A percentile compares a stretch with the other conserved stretches of the same genome.
Conservation (phyloP, 179 eudicot species). For the Pouteria campechiana region DNA sequence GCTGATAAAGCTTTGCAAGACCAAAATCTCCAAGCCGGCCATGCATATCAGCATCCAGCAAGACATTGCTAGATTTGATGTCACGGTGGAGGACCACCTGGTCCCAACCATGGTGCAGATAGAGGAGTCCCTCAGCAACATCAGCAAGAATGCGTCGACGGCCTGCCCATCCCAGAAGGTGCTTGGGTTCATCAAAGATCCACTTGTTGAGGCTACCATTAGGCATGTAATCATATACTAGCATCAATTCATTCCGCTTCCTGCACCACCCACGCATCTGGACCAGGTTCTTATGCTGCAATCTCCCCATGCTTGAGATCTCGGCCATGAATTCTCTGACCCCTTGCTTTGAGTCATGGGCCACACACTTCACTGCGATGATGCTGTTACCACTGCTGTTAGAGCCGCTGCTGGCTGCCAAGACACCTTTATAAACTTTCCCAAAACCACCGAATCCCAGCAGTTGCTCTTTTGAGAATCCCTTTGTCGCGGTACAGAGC, state of each 20-base stretch:
- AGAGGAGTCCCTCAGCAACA: slow-evolving; percentile 44
- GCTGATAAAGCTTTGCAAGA: slow-evolving; percentile 37
- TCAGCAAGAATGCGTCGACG: slow-evolving; percentile 24
- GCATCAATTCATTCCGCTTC: slow-evolving; percentile 35
- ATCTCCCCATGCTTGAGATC: slow-evolving; percentile 40
- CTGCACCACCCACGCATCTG: slow-evolving; percentile 52
- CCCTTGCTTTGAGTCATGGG: slow-evolving; percentile 48
- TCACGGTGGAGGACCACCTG: slow-evolving; percentile 42
- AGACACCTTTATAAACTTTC: slow-evolving; percentile 23
- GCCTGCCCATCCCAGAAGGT: slow-evolving; percentile 22
- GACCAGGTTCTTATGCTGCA: slow-evolving; percentile 46
- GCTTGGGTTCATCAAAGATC: slow-evolving; percentile 35
- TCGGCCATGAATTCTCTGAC: slow-evolving; percentile 52
- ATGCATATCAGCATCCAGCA: slow-evolving; percentile 30
- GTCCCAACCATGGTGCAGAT: slow-evolving; percentile 47
- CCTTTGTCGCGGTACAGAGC: slow-evolving; percentile 22
- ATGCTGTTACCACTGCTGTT: too few species aligned
- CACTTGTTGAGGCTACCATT: slow-evolving; percentile 34
- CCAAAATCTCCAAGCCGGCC: slow-evolving; percentile 49
- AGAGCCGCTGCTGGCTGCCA: too few species aligned
- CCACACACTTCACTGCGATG: slow-evolving; percentile 42
- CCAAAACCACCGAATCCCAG: slow-evolving; percentile 46
- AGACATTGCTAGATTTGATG: slow-evolving; percentile 41
- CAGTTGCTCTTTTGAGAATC: slow-evolving; percentile 18
- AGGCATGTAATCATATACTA: slow-evolving; percentile 46